phyloP scores from a whole-genome alignment of 2,329 filamentous ascomycete genomes.

The Colletotrichum orchidophilum region DNA sequence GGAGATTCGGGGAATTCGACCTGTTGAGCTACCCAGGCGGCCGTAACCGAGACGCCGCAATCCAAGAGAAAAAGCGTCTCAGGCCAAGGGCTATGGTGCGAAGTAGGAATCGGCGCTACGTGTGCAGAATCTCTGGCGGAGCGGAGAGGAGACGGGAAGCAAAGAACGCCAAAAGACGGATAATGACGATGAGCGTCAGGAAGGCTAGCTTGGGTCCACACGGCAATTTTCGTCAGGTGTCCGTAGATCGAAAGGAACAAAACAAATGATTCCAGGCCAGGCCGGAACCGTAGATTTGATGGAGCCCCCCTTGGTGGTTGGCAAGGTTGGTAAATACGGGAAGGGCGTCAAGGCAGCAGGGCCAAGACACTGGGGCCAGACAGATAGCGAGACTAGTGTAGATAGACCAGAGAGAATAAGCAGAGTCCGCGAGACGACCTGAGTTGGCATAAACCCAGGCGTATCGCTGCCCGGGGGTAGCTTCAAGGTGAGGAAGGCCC shows the following conservation, averaged over 20 bases:
- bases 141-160: neutral
- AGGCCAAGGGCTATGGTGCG: neutral
- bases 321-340: slow-evolving; percentile 11
- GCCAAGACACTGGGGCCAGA: neutral
- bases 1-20: neutral
- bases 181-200: neutral
- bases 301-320: neutral
- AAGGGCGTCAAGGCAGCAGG: neutral
- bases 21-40: neutral
- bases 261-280: neutral
- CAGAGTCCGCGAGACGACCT: neutral
- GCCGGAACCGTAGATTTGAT: neutral
- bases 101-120: neutral
- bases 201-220: neutral
- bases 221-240: neutral
- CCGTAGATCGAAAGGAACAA: neutral
- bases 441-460: slow-evolving; percentile 18
- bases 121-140: neutral
- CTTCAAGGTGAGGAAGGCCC: neutral
- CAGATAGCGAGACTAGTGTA: neutral
- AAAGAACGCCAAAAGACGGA: neutral
- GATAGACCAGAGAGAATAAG: neutral
- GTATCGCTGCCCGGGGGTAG: neutral
- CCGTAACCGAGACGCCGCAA: neutral
- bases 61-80: neutral